Base-by-base conservation (phyloP, 139 green algal genomes). In the Edaphochlamys debaryana region DNA sequence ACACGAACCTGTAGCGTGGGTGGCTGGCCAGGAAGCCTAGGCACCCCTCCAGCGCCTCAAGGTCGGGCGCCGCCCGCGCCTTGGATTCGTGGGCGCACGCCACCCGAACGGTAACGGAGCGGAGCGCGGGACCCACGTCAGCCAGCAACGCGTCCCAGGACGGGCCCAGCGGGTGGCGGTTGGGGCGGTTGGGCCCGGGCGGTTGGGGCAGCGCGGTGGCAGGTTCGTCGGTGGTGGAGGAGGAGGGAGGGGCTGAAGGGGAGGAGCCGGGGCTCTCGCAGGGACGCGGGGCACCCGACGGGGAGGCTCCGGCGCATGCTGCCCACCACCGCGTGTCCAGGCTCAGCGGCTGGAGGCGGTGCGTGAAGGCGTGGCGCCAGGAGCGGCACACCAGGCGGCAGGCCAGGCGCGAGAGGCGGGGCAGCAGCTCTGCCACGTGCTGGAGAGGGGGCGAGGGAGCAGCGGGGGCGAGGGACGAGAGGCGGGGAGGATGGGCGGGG, bases 261-360 rank as follows among this genome's bases (percentile, higher is more conserved):
- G n/a, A n/a, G n/a, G n/a, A n/a, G n/a, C n/a, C n/a, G n/a, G n/a
- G n/a, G n/a, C n/a, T n/a, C n/a, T n/a, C n/a, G n/a, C n/a, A n/a
- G n/a, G n/a, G n/a, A n/a, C n/a, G n/a, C n/a, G n/a, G n/a, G n/a
- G n/a, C n/a, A n/a, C n/a, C n/a, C n/a, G n/a, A n/a, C n/a, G n/a
- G n/a, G n/a, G n/a, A n/a, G n/a, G n/a, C n/a, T n/a, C n/a, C n/a
- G n/a, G n/a, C n/a, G n/a, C n/a, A n/a, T n/a, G n/a, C n/a, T n/a
- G n/a, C n/a, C n/a, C n/a, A n/a, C n/a, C n/a, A n/a, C 23, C 58
- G 75, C 7, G 75, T 70, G 40, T 81, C 75, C 13, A 81, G n/a
- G 0, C 15, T 48, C 2, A 81, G 40, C 8, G 40, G n/a, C 32
- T 27, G 2, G 19, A 9, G 27, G 4, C 30, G 54, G n/a, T 66